These are phyloP conservation scores for Dalbergia cultrata DNA, from an alignment of 306 rosid species.

Conservation along the genomic window DNA sequence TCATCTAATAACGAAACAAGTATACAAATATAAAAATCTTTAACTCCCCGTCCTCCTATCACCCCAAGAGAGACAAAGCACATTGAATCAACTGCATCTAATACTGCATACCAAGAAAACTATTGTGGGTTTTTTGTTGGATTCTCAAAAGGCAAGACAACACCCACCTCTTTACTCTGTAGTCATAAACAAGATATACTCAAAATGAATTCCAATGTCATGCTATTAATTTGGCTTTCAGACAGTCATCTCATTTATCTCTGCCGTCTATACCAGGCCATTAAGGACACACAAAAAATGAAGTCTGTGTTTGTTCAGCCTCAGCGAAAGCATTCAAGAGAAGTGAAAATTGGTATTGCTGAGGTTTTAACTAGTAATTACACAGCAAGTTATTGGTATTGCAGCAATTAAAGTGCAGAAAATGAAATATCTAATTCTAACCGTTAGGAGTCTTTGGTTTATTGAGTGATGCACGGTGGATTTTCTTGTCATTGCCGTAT, in stretches of 20 bases:
- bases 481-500: conserved; percentile 58
- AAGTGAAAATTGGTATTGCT: neutral
- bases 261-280: neutral
- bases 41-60: neutral
- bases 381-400: neutral
- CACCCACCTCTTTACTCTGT: conserved; percentile 21
- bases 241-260: conserved; percentile 27
- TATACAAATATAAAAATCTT: neutral
- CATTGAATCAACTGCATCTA: conserved; percentile 18
- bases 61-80: conserved; percentile 21
- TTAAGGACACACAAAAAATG: neutral
- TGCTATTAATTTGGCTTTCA: conserved; percentile 3
- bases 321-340: conserved; percentile 16
- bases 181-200: neutral
- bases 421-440: conserved; percentile 57
- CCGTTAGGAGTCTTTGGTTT: conserved; percentile 60
- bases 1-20: conserved; percentile 11
- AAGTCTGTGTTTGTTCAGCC: neutral
- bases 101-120: conserved; percentile 28
- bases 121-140: neutral
- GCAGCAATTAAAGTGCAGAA: conserved; percentile 26
- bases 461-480: conserved; percentile 45
- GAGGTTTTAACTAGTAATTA: neutral
- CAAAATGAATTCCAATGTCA: neutral
- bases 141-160: conserved; percentile 7